phyloP scores from a whole-genome alignment of 2,329 filamentous ascomycete species.

The Colletotrichum tamarilloi region DNA sequence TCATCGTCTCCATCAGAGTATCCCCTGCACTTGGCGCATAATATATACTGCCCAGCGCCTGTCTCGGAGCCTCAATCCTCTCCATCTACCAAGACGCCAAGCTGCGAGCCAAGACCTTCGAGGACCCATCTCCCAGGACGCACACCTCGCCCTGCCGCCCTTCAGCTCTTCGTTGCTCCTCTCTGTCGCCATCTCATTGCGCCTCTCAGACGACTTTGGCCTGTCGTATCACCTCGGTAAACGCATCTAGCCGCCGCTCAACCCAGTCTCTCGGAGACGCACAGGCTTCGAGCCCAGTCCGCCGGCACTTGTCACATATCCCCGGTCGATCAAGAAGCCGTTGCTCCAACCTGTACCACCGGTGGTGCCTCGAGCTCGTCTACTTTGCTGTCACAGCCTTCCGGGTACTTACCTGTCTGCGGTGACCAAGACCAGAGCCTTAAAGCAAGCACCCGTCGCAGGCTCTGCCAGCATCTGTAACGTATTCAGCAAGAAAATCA shows the following conservation, averaged over 20 bases:
- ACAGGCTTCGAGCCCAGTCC: background rate
- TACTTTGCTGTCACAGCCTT: background rate
- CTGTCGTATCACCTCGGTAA: background rate
- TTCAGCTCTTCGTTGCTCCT: background rate
- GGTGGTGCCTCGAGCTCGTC: background rate
- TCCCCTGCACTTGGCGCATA: conserved; percentile 16
- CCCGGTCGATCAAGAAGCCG: background rate
- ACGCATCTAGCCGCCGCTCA: background rate
- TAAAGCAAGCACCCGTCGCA: background rate
- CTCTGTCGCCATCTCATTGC: background rate
- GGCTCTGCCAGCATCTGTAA: background rate
- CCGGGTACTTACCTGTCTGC: background rate
- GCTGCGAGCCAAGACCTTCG: conserved; percentile 30
- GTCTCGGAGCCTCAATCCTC: conserved; percentile 1
- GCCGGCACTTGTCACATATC: background rate
- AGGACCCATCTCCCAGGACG: conserved; percentile 8
- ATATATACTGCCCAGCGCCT: conserved; percentile 28
- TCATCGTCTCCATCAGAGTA: background rate
- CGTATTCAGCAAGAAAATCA: background rate
- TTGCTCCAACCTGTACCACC: background rate
- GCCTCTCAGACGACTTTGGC: conserved; percentile 12
- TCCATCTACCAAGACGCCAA: conserved; percentile 29
- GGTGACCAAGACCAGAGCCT: background rate
- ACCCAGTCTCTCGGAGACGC: conserved; percentile 1
- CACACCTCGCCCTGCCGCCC: background rate